Percentiles rank a stretch among this genome's conserved stretches.
These are phyloP conservation scores for Ceratocystis huliohia DNA, from an alignment of 2,329 filamentous ascomycete genomes.

Conservation along the genomic window DNA sequence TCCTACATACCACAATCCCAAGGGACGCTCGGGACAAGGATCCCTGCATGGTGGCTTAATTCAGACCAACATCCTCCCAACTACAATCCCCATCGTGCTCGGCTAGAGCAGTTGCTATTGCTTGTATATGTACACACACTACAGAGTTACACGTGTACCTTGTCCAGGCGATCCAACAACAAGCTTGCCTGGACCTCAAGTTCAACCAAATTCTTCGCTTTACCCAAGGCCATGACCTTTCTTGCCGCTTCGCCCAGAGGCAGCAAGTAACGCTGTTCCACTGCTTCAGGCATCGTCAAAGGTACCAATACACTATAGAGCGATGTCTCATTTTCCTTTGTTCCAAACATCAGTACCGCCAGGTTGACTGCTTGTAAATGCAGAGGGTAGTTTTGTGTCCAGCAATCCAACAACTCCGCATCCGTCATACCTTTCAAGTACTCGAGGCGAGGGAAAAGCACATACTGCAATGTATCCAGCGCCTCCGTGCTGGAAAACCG, in stretches of 20 bases:
- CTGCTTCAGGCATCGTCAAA: constrained; percentile 42
- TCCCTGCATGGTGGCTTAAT: neutral
- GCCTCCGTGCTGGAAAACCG: constrained; percentile 42
- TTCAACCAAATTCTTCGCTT: constrained; percentile 27
- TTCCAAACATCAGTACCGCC: constrained; percentile 31
- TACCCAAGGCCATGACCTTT: constrained; percentile 27
- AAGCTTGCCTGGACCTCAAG: constrained; percentile 32
- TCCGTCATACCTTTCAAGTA: constrained; percentile 31
- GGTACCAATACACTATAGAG: constrained; percentile 34
- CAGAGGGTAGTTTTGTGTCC: constrained; percentile 40
- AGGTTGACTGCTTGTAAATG: constrained; percentile 50
- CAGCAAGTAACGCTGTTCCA: constrained; percentile 46
- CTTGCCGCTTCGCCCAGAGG: constrained; percentile 38
- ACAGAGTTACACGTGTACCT: constrained; percentile 25
- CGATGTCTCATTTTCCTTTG: constrained; percentile 31
- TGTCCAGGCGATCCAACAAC: constrained; percentile 33
- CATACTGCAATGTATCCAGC: constrained; percentile 48
- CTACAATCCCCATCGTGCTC: neutral
- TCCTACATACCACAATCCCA: neutral
- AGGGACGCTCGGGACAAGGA: neutral
- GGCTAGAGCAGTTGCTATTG: neutral
- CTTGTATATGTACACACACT: neutral
- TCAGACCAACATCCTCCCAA: neutral
- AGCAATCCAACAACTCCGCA: constrained; percentile 38
- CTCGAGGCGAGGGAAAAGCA: constrained; percentile 46